These are phyloP conservation scores for Setaria italica DNA, from an alignment of 202 grass and related monocot species.

Conservation along the genomic window DNA sequence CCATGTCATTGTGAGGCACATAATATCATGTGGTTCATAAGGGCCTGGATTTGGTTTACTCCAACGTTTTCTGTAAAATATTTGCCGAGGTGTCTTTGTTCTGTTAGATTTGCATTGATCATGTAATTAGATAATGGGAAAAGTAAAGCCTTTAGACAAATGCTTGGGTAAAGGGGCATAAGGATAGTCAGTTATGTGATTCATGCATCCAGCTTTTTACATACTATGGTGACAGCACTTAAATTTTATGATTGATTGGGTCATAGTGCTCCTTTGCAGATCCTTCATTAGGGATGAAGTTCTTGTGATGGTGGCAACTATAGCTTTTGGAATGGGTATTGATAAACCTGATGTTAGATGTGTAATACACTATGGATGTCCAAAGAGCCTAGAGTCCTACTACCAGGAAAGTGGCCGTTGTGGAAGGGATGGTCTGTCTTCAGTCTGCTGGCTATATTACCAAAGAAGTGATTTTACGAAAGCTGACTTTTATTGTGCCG, in stretches of 20 bases:
- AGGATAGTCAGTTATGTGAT: constrained; percentile 8
- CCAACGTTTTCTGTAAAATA: constrained; percentile 1
- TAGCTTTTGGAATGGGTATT: constrained; percentile 99
- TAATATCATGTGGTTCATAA: neutral
- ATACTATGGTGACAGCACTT: constrained; percentile 5
- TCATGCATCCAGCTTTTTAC: constrained; percentile 21
- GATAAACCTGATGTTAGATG: constrained; percentile 96
- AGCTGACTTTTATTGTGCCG: constrained; percentile 85
- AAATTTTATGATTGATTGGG: constrained; percentile 11
- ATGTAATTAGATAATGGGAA: constrained; percentile 8
- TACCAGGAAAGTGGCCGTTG: constrained; percentile 99
- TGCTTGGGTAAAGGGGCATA: neutral
- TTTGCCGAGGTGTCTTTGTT: constrained; percentile 18
- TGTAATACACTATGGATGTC: constrained; percentile 93
- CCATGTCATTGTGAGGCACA: neutral
- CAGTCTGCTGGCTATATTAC: constrained; percentile 94
- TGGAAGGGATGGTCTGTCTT: constrained; percentile 90
- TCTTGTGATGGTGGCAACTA: constrained; percentile 86
- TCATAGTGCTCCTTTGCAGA: constrained; percentile 54
- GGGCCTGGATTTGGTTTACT: constrained; percentile 17
- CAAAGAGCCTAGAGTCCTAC: constrained; percentile 92
- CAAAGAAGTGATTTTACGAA: constrained; percentile 90
- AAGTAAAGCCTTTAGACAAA: constrained; percentile 13
- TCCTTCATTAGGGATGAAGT: constrained; percentile 91
- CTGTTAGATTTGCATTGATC: constrained; percentile 17